phyloP scores from a whole-genome alignment of 441 rosid species.

The Populus tomentosa region DNA sequence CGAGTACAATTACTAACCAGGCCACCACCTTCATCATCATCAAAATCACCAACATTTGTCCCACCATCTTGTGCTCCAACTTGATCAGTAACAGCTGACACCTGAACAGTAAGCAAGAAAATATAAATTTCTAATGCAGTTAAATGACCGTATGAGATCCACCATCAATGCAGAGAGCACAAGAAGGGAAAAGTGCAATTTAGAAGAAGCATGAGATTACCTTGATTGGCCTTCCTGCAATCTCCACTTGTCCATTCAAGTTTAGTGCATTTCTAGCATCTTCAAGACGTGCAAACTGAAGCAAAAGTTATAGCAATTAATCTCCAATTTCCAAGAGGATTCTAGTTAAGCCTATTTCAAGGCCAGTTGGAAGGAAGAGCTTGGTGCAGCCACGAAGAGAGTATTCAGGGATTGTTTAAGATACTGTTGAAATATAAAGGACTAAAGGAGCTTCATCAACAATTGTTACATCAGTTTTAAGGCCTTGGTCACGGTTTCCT shows the following conservation, averaged over 20 bases:
- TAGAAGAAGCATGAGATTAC: slow-evolving; percentile 26
- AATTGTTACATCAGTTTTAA: neutral
- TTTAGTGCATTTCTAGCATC: slow-evolving; percentile 91
- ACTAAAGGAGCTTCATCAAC: neutral
- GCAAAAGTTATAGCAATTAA: neutral
- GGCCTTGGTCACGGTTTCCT: neutral
- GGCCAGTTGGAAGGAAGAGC: neutral
- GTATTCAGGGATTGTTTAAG: neutral
- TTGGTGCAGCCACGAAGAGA: neutral
- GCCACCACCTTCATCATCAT: slow-evolving; percentile 97
- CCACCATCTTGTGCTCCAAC: slow-evolving; percentile 60
- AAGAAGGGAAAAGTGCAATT: neutral
- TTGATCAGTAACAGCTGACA: slow-evolving; percentile 96
- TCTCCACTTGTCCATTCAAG: slow-evolving; percentile 89
- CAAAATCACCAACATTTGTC: slow-evolving; percentile 78
- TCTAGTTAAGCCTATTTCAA: neutral
- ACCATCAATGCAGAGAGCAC: neutral
- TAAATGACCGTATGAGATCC: neutral
- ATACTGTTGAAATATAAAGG: neutral
- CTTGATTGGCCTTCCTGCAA: slow-evolving; percentile 95
- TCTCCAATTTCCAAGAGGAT: neutral
- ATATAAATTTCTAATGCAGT: slow-evolving; percentile 3
- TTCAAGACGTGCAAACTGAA: slow-evolving; percentile 91
- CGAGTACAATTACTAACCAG: slow-evolving; percentile 55
- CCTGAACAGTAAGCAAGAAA: slow-evolving; percentile 37